Conservation (phyloP, 2,329 filamentous ascomycete genomes). For the Colletotrichum somersetense region DNA sequence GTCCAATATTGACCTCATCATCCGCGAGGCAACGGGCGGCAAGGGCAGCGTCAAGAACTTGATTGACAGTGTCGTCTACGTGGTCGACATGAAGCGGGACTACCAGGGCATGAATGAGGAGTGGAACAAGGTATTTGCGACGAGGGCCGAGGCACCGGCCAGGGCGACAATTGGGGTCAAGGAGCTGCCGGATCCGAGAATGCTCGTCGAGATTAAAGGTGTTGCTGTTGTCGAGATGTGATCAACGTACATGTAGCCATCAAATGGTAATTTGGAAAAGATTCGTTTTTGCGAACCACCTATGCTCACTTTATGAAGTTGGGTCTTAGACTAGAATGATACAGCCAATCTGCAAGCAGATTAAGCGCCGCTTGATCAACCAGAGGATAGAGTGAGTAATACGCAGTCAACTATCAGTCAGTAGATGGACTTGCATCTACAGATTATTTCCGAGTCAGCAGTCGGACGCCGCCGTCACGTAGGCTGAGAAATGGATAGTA, state of each 20-base stretch:
- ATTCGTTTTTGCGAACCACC: no score
- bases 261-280: no score
- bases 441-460: no score
- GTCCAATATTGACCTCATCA: slow-evolving; percentile 1
- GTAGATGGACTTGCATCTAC: no score
- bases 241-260: neutral
- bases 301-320: no score
- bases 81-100: slow-evolving; percentile 5
- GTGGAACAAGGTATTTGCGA: slow-evolving; percentile 1
- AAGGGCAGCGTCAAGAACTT: slow-evolving; percentile 1
- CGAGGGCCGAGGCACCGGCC: slow-evolving; percentile 1
- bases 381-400: no score
- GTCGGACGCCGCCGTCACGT: no score
- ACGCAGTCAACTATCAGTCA: no score
- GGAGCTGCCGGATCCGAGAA: neutral
- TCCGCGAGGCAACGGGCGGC: slow-evolving; percentile 1
- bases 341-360: no score
- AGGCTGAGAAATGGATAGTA: no score
- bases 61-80: neutral
- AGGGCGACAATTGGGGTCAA: slow-evolving; percentile 1
- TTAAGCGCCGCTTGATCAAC: no score
- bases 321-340: no score
- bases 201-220: neutral
- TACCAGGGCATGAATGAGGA: slow-evolving; percentile 4
- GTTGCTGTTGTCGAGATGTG: slow-evolving; percentile 1